Conservation (phyloP, 768 basidiomycete species). For the Coprinopsis marcescibilis region DNA sequence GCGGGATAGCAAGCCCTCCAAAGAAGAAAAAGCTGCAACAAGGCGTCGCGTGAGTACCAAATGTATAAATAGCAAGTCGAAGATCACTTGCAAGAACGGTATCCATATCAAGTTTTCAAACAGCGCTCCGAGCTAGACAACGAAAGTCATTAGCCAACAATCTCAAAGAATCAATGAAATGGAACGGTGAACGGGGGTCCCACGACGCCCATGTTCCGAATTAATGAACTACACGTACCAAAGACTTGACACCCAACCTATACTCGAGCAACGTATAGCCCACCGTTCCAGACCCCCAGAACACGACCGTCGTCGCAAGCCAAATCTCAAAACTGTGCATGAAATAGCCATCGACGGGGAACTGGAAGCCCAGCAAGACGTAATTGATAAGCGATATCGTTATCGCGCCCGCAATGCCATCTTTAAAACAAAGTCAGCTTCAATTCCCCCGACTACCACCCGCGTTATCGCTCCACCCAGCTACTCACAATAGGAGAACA, state of each 20-base stretch:
- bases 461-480: neutral
- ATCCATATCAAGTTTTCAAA: slow-evolving; percentile 60
- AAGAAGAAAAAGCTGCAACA: slow-evolving; percentile 68
- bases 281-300: slow-evolving; percentile 67
- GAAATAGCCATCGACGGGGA: slow-evolving; percentile 71
- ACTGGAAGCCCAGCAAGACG: slow-evolving; percentile 64
- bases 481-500: slow-evolving; percentile 48
- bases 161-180: neutral
- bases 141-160: slow-evolving; percentile 1
- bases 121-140: slow-evolving; percentile 36
- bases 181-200: too few species aligned
- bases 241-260: slow-evolving; percentile 52
- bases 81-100: slow-evolving; percentile 63
- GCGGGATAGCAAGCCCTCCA: slow-evolving; percentile 65
- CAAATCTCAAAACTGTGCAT: slow-evolving; percentile 78
- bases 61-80: slow-evolving; percentile 1
- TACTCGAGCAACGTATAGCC: slow-evolving; percentile 72
- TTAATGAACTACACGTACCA: slow-evolving; percentile 34
- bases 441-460: neutral
- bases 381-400: slow-evolving; percentile 71
- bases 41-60: neutral
- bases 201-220: too few species aligned
- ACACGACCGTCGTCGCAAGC: slow-evolving; percentile 72
- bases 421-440: slow-evolving; percentile 19
- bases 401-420: slow-evolving; percentile 62